Base-by-base conservation (phyloP, 1,139 yeast species). In the Saccharomyces hybrid region DNA sequence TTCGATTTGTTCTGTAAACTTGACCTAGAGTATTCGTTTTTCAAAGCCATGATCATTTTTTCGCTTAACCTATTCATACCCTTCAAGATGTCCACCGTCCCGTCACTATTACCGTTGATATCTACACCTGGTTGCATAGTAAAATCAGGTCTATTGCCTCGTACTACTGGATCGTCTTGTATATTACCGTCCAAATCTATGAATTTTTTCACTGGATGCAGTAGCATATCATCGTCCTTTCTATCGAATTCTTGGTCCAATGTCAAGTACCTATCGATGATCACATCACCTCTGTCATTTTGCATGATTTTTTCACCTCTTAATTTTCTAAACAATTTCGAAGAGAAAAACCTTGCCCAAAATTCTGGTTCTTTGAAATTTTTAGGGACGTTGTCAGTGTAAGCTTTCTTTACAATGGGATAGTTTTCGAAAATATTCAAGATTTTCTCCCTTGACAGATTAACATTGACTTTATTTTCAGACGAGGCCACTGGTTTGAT, bases 311-410 rank as follows among this genome's bases (percentile, higher is more conserved):
- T 84, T 67, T 93, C 99, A 57, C 99, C 99, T 66, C 97, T 79
- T 47, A 93, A 75, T 64, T 93, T 81, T 62, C 97, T 78, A 67
- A 91, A 93, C 57, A 93, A 73, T 63, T 90, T 85, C 1, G 97
- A 89, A 63, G 88, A 84, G 75, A 93, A 93, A 66, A 93, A 95
- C 58, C 98, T 76, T n/a, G 96, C 87, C 99, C 99, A 93, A 63
- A 93, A 93, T 65, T 88, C 96, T 42, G 95, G 93, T 68, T 91
- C 98, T 52, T 81, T 79, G 57, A 93, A 78, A 50, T 69, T 68
- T 59, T 85, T 84, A 0, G 99, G 99, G 1, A 95, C 99, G 57
- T 84, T 82, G 57, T 93, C 99, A 58, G 82, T 83, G 67, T 86
- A 93, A 0, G 98, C 98, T 59, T 81, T 84, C 57, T 88, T 82